These are phyloP conservation scores for Cercospora sp. DNA, from an alignment of 2,329 filamentous ascomycete species.

Conservation along the genomic window DNA sequence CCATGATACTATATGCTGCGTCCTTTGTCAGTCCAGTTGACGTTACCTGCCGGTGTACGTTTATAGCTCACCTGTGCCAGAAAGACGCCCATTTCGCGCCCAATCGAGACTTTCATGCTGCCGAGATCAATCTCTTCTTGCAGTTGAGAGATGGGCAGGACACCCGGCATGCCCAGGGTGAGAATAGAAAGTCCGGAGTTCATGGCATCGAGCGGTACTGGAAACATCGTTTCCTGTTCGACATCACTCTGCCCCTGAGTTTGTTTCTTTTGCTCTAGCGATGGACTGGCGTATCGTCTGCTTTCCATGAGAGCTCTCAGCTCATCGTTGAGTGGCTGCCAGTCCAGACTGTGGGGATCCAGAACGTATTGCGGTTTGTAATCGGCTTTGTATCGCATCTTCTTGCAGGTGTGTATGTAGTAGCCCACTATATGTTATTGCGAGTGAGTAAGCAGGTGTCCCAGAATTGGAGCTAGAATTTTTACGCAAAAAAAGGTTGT, in stretches of 20 bases:
- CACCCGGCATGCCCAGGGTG: conserved; percentile 65
- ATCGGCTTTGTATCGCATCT: conserved; percentile 84
- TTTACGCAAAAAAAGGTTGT: too few species aligned
- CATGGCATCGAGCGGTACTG: conserved; percentile 31
- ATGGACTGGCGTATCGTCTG: conserved; percentile 55
- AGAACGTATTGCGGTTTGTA: conserved; percentile 73
- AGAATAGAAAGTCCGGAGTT: conserved; percentile 55
- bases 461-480: neutral
- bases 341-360: conserved; percentile 55
- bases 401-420: conserved; percentile 77
- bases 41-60: too few species aligned
- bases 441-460: conserved; percentile 32
- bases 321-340: conserved; percentile 37
- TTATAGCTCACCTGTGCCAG: neutral
- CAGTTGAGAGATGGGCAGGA: conserved; percentile 58
- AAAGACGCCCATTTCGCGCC: conserved; percentile 15
- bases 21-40: neutral
- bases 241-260: neutral
- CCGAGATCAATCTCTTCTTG: conserved; percentile 56
- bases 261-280: conserved; percentile 36
- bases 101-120: conserved; percentile 57
- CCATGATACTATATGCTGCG: conserved; percentile 61
- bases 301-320: conserved; percentile 50
- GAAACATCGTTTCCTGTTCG: conserved; percentile 20
- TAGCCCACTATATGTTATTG: conserved; percentile 45